A percentile compares a stretch with the other conserved stretches of the same genome.
Conservation (phyloP, 257 asterid genomes). For the Solanum rostratum region DNA sequence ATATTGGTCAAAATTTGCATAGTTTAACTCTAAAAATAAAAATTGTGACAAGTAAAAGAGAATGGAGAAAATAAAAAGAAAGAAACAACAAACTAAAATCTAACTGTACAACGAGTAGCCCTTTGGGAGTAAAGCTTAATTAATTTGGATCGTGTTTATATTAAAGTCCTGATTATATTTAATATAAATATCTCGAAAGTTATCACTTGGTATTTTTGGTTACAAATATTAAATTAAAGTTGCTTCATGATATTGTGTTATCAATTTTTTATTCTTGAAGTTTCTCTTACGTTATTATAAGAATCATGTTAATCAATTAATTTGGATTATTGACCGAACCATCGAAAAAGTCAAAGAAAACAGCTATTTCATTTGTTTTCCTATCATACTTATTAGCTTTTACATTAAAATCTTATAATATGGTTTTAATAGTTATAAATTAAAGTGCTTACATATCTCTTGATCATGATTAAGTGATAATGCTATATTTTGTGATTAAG, state of each 20-base stretch:
- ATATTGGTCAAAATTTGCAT: no score
- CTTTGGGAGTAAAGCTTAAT: neutral
- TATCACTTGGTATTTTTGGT: neutral
- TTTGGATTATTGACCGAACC: neutral
- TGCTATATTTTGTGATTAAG: neutral
- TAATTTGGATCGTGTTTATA: neutral
- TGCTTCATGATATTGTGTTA: neutral
- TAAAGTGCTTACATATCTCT: neutral
- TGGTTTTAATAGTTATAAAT: no score
- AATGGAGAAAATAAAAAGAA: no score
- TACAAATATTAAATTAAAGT: neutral
- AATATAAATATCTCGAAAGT: neutral
- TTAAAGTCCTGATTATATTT: neutral
- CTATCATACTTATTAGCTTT: neutral
- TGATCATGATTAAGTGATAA: neutral
- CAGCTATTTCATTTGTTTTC: neutral
- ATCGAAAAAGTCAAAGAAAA: neutral
- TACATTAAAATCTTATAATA: neutral
- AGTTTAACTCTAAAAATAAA: no score
- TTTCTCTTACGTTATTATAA: neutral
- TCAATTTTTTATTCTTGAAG: neutral
- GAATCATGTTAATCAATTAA: neutral
- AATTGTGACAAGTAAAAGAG: no score
- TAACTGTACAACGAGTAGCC: neutral
- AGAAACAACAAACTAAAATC: no score